Evolutionary conservation across 2,329 filamentous ascomycete species (phyloP).

Genomic region (Penicillium hordei): DNA sequence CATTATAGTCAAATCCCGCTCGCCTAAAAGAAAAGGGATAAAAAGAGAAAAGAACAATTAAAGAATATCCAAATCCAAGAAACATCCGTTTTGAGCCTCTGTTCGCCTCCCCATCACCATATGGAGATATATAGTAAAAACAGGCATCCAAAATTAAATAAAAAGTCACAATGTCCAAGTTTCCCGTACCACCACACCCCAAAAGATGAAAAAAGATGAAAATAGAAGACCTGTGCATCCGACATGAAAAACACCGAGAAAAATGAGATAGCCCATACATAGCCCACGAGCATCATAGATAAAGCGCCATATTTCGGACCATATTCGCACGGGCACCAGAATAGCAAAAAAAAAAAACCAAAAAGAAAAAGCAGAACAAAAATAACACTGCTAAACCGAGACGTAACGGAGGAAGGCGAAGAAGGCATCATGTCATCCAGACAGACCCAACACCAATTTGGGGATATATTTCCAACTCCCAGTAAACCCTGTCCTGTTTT

Average conservation of each 20-base stretch:
- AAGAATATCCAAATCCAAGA: conserved; percentile 9
- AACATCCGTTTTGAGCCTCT: conserved; percentile 13
- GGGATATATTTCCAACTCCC: neutral
- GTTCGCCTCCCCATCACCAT: conserved; percentile 10
- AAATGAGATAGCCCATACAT: conserved; percentile 12
- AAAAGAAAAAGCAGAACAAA: conserved; percentile 2
- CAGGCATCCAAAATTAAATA: conserved; percentile 11
- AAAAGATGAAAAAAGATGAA: neutral
- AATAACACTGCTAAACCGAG: neutral
- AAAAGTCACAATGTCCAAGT: conserved; percentile 10
- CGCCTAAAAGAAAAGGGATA: neutral
- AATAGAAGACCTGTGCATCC: conserved; percentile 5
- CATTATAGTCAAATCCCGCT: neutral
- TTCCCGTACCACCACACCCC: conserved; percentile 3
- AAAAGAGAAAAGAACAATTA: conserved; percentile 4
- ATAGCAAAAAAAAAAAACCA: conserved; percentile 4
- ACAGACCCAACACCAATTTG: neutral
- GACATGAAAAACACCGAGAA: conserved; percentile 18
- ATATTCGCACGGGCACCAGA: conserved; percentile 11
- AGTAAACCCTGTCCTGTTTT: neutral
- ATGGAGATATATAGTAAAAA: conserved; percentile 8
- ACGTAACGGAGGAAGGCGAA: neutral
- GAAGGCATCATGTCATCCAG: conserved; percentile 3
- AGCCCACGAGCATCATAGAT: conserved; percentile 9
- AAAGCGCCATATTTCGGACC: conserved; percentile 20